These are phyloP conservation scores for Orbilia brochopaga DNA, from an alignment of 2,329 filamentous ascomycete genomes.

Conservation along the genomic window DNA sequence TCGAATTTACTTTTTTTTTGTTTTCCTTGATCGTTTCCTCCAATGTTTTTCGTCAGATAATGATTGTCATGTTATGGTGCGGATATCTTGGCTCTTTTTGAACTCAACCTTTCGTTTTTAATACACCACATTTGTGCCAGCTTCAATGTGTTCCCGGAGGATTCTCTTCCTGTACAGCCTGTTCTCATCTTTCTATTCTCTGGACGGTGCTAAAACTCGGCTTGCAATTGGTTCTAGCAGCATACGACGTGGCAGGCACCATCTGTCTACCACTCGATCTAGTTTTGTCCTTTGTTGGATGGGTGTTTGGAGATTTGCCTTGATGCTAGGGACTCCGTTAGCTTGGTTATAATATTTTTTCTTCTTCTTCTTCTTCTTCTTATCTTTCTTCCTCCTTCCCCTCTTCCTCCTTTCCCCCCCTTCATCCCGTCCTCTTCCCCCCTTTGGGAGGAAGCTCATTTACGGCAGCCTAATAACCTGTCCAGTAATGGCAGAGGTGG, in stretches of 20 bases:
- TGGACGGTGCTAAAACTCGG: slow-evolving; percentile 15
- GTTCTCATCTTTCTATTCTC: slow-evolving; percentile 38
- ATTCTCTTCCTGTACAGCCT: slow-evolving; percentile 47
- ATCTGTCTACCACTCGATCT: slow-evolving; percentile 19
- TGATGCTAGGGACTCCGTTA: slow-evolving; percentile 22
- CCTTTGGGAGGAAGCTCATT: slow-evolving; percentile 13
- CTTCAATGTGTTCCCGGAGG: slow-evolving; percentile 21
- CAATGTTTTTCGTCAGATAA: slow-evolving; percentile 17
- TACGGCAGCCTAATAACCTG: slow-evolving; percentile 19
- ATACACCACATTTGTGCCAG: slow-evolving; percentile 21
- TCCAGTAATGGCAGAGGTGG: slow-evolving; percentile 35
- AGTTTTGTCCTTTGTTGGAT: slow-evolving; percentile 7
- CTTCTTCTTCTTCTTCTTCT: neutral
- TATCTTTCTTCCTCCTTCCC: neutral
- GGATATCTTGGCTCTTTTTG: slow-evolving; percentile 39
- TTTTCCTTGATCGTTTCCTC: slow-evolving; percentile 12
- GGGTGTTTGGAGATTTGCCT: slow-evolving; percentile 28
- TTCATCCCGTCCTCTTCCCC: neutral
- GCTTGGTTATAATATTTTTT: slow-evolving; percentile 13
- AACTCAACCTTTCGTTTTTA: slow-evolving; percentile 15
- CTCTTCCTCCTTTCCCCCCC: neutral
- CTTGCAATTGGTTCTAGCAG: slow-evolving; percentile 22
- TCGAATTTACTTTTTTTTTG: neutral
- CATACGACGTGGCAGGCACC: slow-evolving; percentile 16
- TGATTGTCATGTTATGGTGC: slow-evolving; percentile 51